Base-by-base conservation (phyloP, 306 rosid species). In the Cajanus cajan region DNA sequence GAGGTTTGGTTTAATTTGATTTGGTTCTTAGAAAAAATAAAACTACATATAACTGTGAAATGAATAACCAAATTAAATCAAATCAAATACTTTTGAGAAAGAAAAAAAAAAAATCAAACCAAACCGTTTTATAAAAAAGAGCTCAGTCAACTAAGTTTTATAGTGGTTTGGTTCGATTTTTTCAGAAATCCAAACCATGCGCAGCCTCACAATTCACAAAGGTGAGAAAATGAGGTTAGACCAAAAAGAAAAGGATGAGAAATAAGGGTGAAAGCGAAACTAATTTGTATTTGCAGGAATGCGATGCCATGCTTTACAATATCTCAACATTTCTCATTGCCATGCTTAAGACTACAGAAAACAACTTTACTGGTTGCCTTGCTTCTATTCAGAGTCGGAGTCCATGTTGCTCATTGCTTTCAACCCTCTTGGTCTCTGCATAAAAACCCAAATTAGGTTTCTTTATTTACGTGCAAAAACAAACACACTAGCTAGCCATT, bases 391-490 rank as follows among this genome's bases (percentile, higher is more conserved):
- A 5, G 98, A 92, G 43, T 92, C 97, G 0, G 97, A 89, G 2
- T 92, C 97, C 89, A 90, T 79, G 77, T 83, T 92, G 58, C 96
- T 93, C 98, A 94, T 94, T 44, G 98, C 98, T 87, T 90, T 92
- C 69, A 94, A 82, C 22, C 98, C 97, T 82, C 95, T 88, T 70
- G 98, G 91, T 81, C 94, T 94, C 97, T 94, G 90, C 91, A 82
- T 45, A 80, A 39, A 48, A 25, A 6, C 19, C 19, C 62, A 68
- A 12, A 64, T 71, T 47, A 62, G 6, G 34, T 31, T 78, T 68
- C 39, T 41, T 61, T n/a, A 50, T 7, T 15, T 39, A 78, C 25
- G 50, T 59, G 74, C 25, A 45, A 68, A 62, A 47, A 62, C 50
- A 39, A 40, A 51, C 40, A n/a, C 1, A 65, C 18, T 36, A 45